A percentile compares a stretch with the other conserved stretches of the same genome.
These are phyloP conservation scores for Niveomyces coronatus DNA, from an alignment of 2,329 filamentous ascomycete genomes.

Conservation along the genomic window DNA sequence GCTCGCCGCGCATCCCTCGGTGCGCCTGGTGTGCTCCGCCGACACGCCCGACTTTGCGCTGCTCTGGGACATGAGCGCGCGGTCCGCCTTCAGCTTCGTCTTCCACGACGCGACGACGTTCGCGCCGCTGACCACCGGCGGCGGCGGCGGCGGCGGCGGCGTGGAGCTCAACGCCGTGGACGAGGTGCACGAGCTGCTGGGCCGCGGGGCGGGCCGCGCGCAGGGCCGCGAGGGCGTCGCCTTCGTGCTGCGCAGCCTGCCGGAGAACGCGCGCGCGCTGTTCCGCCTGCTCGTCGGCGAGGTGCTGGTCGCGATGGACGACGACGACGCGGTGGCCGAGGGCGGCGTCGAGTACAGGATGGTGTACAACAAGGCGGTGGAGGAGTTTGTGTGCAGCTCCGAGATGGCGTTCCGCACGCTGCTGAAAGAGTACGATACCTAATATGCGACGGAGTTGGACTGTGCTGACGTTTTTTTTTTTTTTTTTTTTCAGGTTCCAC, in stretches of 20 bases:
- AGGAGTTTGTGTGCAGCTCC: slow-evolving; percentile 93
- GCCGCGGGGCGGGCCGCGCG: slow-evolving; percentile 65
- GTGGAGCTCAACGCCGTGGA: slow-evolving; percentile 77
- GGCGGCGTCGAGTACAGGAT: slow-evolving; percentile 77
- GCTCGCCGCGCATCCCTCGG: slow-evolving; percentile 60
- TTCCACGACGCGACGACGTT: slow-evolving; percentile 97
- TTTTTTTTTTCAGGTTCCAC: slow-evolving; percentile 55
- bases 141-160: no score
- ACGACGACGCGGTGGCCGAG: slow-evolving; percentile 37
- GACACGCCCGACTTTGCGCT: slow-evolving; percentile 83
- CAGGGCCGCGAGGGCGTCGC: slow-evolving; percentile 86
- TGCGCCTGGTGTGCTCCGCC: slow-evolving; percentile 68
- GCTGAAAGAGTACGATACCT: slow-evolving; percentile 65
- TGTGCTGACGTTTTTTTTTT: slow-evolving; percentile 18
- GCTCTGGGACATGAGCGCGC: slow-evolving; percentile 81
- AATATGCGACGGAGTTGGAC: neutral
- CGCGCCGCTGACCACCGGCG: slow-evolving; percentile 56
- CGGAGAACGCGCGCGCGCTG: slow-evolving; percentile 81
- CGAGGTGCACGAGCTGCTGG: slow-evolving; percentile 78
- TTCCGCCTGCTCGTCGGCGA: slow-evolving; percentile 81
- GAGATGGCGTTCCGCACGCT: slow-evolving; percentile 93
- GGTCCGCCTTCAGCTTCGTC: slow-evolving; percentile 71
- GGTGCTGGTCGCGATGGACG: slow-evolving; percentile 61
- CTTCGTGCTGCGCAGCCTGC: slow-evolving; percentile 81
- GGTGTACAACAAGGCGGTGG: slow-evolving; percentile 88